phyloP scores from a whole-genome alignment of 148 eudicot genomes.

The Cornus controversa region DNA sequence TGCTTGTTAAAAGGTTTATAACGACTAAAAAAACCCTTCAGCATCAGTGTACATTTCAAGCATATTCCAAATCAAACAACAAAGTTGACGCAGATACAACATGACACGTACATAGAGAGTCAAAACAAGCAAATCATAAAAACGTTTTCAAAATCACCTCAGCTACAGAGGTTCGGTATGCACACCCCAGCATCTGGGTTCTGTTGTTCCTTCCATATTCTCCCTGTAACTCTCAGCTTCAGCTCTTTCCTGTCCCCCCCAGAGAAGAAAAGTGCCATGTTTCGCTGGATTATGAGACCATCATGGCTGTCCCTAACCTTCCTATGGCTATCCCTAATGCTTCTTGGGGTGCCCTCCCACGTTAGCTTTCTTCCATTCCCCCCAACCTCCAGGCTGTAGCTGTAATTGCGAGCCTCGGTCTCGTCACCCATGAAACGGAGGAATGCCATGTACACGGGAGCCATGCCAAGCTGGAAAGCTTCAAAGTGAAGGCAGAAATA shows the following conservation, averaged over 20 bases:
- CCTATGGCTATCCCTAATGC: constrained; percentile 27
- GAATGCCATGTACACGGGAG: constrained; percentile 29
- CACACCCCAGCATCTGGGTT: constrained; percentile 27
- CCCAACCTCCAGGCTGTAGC: constrained; percentile 29
- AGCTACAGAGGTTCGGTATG: constrained; percentile 30
- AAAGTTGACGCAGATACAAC: not conserved
- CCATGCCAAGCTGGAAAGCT: constrained; percentile 25
- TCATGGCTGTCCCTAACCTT: constrained; percentile 33
- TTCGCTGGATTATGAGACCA: constrained; percentile 17
- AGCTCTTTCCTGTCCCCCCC: constrained; percentile 18
- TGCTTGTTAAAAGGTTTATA: not conserved
- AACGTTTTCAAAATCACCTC: not conserved
- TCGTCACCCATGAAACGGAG: constrained; percentile 30
- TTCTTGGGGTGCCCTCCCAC: constrained; percentile 33
- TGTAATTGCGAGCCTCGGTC: constrained; percentile 24
- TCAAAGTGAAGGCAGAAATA: constrained; percentile 32
- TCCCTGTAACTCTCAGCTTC: constrained; percentile 22
- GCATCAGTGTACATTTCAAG: not conserved
- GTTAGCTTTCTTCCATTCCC: constrained; percentile 31
- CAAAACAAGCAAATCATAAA: not conserved
- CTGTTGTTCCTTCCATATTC: constrained; percentile 27
- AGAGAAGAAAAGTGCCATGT: constrained; percentile 18
- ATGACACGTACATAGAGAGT: not conserved
- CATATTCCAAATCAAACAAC: not conserved
- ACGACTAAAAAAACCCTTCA: not conserved